Evolutionary conservation across 2,329 filamentous ascomycete genomes (phyloP).

Genomic region (Aspergillus sp.): DNA sequence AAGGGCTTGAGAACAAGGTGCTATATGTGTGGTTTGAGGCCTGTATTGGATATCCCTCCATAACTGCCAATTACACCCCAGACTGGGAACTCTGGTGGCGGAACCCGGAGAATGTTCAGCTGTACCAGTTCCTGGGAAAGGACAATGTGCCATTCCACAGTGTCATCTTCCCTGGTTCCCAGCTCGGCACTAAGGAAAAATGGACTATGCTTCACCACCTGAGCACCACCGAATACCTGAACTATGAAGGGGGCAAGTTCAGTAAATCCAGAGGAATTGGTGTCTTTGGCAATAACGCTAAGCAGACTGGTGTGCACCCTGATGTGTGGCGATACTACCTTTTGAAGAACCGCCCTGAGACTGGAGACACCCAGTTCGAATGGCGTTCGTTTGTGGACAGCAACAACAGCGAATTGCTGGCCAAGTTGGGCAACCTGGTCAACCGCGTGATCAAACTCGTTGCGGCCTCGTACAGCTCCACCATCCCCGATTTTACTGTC

Average conservation of each 20-base stretch:
- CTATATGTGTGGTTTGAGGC: constrained; percentile 94
- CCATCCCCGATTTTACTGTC: constrained; percentile 36
- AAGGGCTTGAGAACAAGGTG: constrained; percentile 69
- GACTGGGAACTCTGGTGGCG: constrained; percentile 95
- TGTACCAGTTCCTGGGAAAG: constrained; percentile 96
- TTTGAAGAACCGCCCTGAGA: constrained; percentile 78
- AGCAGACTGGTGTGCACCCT: constrained; percentile 75
- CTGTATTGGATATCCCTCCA: constrained; percentile 92
- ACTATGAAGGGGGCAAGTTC: constrained; percentile 88
- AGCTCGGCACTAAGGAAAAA: constrained; percentile 75
- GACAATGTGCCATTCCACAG: constrained; percentile 85
- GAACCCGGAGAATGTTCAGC: constrained; percentile 77
- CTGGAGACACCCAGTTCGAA: constrained; percentile 81
- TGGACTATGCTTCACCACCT: constrained; percentile 90
- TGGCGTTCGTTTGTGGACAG: constrained; percentile 77
- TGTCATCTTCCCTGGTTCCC: constrained; percentile 83
- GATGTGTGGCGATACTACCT: constrained; percentile 96
- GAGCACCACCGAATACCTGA: constrained; percentile 83
- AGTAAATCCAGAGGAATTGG: constrained; percentile 85
- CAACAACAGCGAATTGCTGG: constrained; percentile 85
- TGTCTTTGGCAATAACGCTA: constrained; percentile 86
- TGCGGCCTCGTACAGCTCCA: constrained; percentile 63
- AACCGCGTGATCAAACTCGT: constrained; percentile 70
- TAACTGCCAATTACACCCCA: constrained; percentile 82
- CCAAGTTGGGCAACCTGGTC: constrained; percentile 68